Base-by-base conservation (phyloP, 495 filamentous ascomycete species). In the Neurospora sp. region DNA sequence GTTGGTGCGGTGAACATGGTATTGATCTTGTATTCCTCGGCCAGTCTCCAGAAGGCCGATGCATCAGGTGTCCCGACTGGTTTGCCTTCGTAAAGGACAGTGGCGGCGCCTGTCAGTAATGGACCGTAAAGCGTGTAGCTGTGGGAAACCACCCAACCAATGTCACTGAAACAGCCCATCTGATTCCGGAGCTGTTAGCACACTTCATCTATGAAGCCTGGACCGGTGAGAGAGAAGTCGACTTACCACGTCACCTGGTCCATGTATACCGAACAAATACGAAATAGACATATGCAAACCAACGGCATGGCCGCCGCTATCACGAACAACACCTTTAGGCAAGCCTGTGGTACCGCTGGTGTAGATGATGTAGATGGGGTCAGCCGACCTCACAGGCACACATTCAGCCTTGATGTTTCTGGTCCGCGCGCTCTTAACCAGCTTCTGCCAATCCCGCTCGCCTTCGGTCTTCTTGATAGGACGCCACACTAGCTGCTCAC, bases 31-130 rank as follows among this genome's bases (percentile, higher is more conserved):
- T 97, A 90, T 76, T 94, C 92, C 76, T 92, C 91, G 31, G 96
- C 79, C 28, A 97, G 89, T 4, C 94, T 86, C 94, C 94, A 98
- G 82, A 97, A 94, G 0, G 91, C 91, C 9, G 92, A 89, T 17
- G 93, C 92, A 75, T 97, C 89, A 0, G 94, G 94, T 0, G 95
- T 98, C 4, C 94, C 94, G 39, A 97, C 84, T 4, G 94, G 94
- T 74, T 97, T 97, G 4, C 94, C 94, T 82, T 97, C 94, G 78
- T 93, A 97, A 2, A 97, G 86, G 19, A 98, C 88, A 0, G 94
- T 96, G 6, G 94, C 91, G 6, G 93, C 94, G 10, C 94, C 94
- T 4, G 90, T 88, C 5, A 98, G 88, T 13, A 98, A 77, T 2
- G 81, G 82, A 15, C 88, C 92, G 80, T 97, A 98, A 6, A 97